Evolutionary conservation across 208 protist species (phyloP).

Genomic region (Trypanosoma rangeli): DNA sequence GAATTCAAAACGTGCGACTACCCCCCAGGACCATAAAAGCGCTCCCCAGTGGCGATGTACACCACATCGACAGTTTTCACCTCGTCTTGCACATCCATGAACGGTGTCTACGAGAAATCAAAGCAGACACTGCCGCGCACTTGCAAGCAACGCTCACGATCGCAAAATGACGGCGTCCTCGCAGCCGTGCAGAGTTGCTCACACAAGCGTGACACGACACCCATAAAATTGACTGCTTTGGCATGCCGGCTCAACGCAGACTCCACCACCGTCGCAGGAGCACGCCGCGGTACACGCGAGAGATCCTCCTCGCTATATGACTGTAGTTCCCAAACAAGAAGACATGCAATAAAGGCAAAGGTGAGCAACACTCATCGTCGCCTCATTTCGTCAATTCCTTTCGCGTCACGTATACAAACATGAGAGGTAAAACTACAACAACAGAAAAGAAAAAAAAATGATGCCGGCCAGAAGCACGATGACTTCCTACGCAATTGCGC

Average conservation of each 20-base stretch:
- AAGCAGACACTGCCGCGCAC: background rate
- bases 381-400: background rate
- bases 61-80: constrained; percentile 10
- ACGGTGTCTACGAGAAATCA: constrained; percentile 19
- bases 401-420: background rate
- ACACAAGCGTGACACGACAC: constrained; percentile 5
- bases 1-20: constrained; percentile 33
- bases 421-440: background rate
- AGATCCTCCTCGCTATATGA: background rate
- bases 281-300: background rate
- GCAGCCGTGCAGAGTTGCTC: background rate
- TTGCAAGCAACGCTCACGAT: constrained; percentile 2
- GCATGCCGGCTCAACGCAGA: constrained; percentile 5
- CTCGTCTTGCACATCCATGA: background rate
- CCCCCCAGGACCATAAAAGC: constrained; percentile 23
- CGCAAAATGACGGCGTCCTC: constrained; percentile 6
- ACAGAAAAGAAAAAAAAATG: background rate
- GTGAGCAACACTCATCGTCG: background rate
- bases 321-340: background rate
- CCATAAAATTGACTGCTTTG: background rate
- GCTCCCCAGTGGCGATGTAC: constrained; percentile 8
- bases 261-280: background rate
- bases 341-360: background rate
- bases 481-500: too few species aligned
- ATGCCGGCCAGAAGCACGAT: background rate